phyloP scores from a whole-genome alignment of 2,329 filamentous ascomycete genomes.

The Arthroderma uncinatum region DNA sequence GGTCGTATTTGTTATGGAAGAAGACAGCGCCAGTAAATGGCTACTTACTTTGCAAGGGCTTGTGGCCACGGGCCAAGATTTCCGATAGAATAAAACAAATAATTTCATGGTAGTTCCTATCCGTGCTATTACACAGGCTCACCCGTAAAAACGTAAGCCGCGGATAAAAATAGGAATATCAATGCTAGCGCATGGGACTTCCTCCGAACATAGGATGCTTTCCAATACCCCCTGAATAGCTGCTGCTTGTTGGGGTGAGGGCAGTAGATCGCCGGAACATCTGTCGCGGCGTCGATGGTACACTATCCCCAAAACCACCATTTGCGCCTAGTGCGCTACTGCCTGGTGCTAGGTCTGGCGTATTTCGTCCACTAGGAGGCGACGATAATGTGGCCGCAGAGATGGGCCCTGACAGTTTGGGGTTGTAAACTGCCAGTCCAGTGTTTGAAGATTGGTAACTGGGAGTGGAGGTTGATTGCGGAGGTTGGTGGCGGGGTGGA shows the following conservation, averaged over 20 bases:
- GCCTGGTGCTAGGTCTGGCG: conserved; percentile 22
- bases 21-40: not conserved
- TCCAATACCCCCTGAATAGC: conserved; percentile 20
- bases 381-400: not conserved
- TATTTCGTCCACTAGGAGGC: conserved; percentile 30
- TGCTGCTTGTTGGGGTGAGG: conserved; percentile 34
- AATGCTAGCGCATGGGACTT: conserved; percentile 10
- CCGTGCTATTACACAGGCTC: not conserved
- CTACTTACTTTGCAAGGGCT: not conserved
- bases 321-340: conserved; percentile 15
- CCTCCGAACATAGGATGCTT: conserved; percentile 11
- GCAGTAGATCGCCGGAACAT: conserved; percentile 33
- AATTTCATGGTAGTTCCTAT: too few relatives aligned
- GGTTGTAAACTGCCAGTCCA: not conserved
- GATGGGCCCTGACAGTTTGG: not conserved
- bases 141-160: not conserved
- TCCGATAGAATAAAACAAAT: not conserved
- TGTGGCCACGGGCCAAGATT: not conserved
- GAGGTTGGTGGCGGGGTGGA: conserved; percentile 30
- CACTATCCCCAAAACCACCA: conserved; percentile 19
- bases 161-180: not conserved
- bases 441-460: not conserved
- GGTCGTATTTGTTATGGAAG: not conserved
- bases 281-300: conserved; percentile 33
- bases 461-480: not conserved